phyloP scores from a whole-genome alignment of 1,139 yeast genomes.

The Ogataea hybrid region DNA sequence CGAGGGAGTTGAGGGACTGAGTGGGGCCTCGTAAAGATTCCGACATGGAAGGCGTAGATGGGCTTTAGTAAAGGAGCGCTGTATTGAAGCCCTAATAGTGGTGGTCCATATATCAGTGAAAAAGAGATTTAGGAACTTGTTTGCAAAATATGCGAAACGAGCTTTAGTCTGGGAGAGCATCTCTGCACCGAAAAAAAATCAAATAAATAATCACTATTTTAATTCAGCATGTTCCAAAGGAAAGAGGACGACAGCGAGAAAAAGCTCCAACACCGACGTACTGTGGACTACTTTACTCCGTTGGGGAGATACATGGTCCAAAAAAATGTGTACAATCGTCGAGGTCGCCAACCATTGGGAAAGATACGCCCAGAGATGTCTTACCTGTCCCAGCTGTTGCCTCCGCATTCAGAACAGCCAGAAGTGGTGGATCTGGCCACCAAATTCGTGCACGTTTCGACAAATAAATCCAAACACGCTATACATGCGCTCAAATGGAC shows the following conservation, averaged over 20 bases:
- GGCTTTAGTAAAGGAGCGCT: too few relatives aligned
- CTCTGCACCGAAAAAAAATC: slow-evolving; percentile 4
- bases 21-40: slow-evolving; percentile 5
- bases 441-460: slow-evolving; percentile 86
- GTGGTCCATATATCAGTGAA: too few relatives aligned
- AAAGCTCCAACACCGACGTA: slow-evolving; percentile 54
- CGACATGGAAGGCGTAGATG: neutral
- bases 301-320: slow-evolving; percentile 71
- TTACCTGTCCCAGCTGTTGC: slow-evolving; percentile 68
- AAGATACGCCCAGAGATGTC: slow-evolving; percentile 74
- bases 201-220: neutral
- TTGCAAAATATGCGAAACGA: neutral
- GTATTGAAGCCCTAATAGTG: too few relatives aligned
- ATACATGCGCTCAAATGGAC: slow-evolving; percentile 94
- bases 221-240: slow-evolving; percentile 4
- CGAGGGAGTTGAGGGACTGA: slow-evolving; percentile 2
- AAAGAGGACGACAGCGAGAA: slow-evolving; percentile 19
- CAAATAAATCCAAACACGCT: slow-evolving; percentile 89
- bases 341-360: slow-evolving; percentile 46
- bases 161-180: neutral
- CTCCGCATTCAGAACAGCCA: slow-evolving; percentile 62
- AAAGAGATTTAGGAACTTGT: too few relatives aligned
- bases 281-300: slow-evolving; percentile 86
- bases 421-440: slow-evolving; percentile 63
- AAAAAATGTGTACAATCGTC: slow-evolving; percentile 49